Evolutionary conservation across 164 flowering plant species (phyloP).

Genomic region (Akebia trifoliata): DNA sequence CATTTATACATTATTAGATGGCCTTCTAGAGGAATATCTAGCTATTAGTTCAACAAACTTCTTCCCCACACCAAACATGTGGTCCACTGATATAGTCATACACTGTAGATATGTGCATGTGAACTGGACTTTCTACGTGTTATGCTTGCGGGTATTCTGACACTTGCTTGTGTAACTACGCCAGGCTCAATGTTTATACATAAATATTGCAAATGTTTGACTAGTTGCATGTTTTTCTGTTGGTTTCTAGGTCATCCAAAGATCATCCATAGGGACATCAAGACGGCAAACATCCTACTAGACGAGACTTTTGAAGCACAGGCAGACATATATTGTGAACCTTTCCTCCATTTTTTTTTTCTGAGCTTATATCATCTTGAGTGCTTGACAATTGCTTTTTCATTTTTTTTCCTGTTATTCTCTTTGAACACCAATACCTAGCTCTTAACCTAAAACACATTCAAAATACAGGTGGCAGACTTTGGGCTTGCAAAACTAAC

Average conservation of each 20-base stretch:
- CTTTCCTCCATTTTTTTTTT: neutral
- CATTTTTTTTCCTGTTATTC: neutral
- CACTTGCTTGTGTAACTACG: neutral
- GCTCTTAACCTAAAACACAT: too few relatives aligned
- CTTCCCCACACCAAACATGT: too few relatives aligned
- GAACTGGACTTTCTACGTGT: neutral
- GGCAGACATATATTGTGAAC: constrained; percentile 26
- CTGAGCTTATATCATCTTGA: neutral
- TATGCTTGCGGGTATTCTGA: neutral
- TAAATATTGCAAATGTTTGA: neutral
- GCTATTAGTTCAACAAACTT: neutral
- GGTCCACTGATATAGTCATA: too few relatives aligned
- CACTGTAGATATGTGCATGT: neutral
- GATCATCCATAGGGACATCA: constrained; percentile 76
- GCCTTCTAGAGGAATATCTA: neutral
- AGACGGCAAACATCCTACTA: constrained; percentile 67
- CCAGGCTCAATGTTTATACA: neutral
- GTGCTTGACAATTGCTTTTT: neutral
- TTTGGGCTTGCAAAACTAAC: constrained; percentile 69
- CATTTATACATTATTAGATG: neutral
- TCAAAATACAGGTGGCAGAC: constrained; percentile 52
- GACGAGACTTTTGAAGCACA: constrained; percentile 64
- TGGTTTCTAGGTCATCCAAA: constrained; percentile 58
- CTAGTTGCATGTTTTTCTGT: neutral
- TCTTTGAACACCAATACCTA: too few relatives aligned